Evolutionary conservation across 345 rosid genomes (phyloP), one percentile per base, ranked within the genome.

Genomic region (Boechera retrofracta): DNA sequence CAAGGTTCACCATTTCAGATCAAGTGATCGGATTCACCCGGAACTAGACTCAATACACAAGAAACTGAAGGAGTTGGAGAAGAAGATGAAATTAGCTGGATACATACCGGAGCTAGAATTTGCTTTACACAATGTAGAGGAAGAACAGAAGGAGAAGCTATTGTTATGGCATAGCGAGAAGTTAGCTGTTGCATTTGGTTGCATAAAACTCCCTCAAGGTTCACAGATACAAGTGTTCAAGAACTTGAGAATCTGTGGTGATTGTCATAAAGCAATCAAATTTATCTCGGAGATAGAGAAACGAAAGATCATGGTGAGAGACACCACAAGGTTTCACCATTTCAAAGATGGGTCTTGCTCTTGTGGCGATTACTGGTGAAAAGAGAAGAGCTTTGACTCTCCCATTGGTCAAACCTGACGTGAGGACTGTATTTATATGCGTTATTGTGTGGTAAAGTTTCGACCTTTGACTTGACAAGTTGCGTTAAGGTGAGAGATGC

Each of bases 161-260:
- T 75, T 94, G 76, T 71, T 87, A 49, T 71, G 87, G 85, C 98
- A 94, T 65, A 89, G 98, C 54, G 98, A 94, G 79, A 91, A 89
- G 82, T 55, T 91, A 75, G 96, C 98, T 1, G 85, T 91, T 74
- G 91, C 96, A 62, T 86, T 83, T 53, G 98, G 91, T 51, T 85
- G 91, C 16, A 48, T 94, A 24, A 87, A 83, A n/a, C 70, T 87
- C 68, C 89, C 93, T 1, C 16, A 16, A 15, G 81, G 78, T 32
- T 58, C 77, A 21, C 83, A 80, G 0, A 87, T 91, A 65, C 84
- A 91, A 64, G 87, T 91, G 52, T 94, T 94, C 76, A 94, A 94
- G 80, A 94, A 94, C 86, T 71, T 94, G 84, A 85, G 97, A 82
- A 83, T 90, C 1, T 94, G 96, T 35, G 91, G 93, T 57, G 98